Percentiles rank a stretch among this genome's conserved stretches.
Conservation (phyloP, 495 filamentous ascomycete species). For the Pyronema omphalodes region DNA sequence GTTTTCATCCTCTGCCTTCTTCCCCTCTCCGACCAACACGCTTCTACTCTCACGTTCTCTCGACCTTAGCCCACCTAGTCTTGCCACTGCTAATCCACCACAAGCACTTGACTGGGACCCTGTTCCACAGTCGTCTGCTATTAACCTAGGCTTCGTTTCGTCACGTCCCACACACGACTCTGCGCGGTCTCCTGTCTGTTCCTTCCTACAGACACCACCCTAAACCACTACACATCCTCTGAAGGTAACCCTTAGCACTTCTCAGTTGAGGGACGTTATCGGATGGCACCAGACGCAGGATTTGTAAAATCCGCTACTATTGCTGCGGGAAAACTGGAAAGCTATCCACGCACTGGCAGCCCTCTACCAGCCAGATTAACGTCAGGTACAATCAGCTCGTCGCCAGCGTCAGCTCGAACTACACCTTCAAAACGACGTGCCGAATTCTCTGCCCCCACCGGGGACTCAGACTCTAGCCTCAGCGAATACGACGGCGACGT, state of each 20-base stretch:
- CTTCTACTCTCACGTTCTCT: no score
- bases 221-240: no score
- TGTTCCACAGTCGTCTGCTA: no score
- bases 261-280: constrained; percentile 8
- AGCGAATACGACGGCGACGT: constrained; percentile 71
- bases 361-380: constrained; percentile 5
- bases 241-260: background rate
- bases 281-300: constrained; percentile 22
- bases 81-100: no score
- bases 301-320: constrained; percentile 13
- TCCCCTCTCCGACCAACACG: no score
- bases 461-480: constrained; percentile 45
- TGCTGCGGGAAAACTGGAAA: constrained; percentile 17
- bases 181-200: no score
- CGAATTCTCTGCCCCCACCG: constrained; percentile 17
- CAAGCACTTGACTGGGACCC: no score
- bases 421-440: constrained; percentile 15
- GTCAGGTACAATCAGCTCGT: constrained; percentile 6
- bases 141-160: no score
- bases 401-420: background rate
- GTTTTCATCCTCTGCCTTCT: no score
- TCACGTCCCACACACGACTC: no score
- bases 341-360: constrained; percentile 9
- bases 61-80: no score
- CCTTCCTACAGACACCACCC: no score